These are phyloP conservation scores for Cladobotryum protrusum DNA, from an alignment of 2,329 filamentous ascomycete genomes.

Conservation along the genomic window DNA sequence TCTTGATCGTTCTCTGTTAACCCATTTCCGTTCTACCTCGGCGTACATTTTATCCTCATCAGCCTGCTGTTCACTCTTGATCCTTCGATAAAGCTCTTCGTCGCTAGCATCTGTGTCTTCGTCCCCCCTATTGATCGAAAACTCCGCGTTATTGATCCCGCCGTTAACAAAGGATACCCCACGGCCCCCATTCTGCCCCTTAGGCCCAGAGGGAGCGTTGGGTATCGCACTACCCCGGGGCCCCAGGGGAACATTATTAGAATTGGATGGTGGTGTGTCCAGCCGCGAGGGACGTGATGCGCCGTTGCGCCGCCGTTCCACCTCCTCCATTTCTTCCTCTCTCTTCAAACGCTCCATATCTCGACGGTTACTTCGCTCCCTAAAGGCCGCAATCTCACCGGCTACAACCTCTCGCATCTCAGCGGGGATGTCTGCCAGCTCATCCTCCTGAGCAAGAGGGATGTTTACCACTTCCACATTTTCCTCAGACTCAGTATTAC, in stretches of 20 bases:
- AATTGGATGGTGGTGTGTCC: slow-evolving; percentile 64
- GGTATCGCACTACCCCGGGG: slow-evolving; percentile 45
- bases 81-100: slow-evolving; percentile 71
- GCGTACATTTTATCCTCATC: slow-evolving; percentile 76
- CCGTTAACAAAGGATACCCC: slow-evolving; percentile 75
- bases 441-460: slow-evolving; percentile 79
- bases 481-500: slow-evolving; percentile 54
- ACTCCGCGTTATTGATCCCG: slow-evolving; percentile 55
- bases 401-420: slow-evolving; percentile 96
- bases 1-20: slow-evolving; percentile 78
- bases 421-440: slow-evolving; percentile 87
- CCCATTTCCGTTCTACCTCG: slow-evolving; percentile 84
- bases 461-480: slow-evolving; percentile 86
- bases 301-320: slow-evolving; percentile 70
- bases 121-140: slow-evolving; percentile 61
- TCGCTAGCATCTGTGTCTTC: slow-evolving; percentile 86
- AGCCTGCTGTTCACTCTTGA: slow-evolving; percentile 61
- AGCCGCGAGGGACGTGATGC: slow-evolving; percentile 57
- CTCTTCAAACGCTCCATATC: slow-evolving; percentile 81
- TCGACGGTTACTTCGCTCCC: slow-evolving; percentile 80
- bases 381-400: slow-evolving; percentile 87
- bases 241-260: slow-evolving; percentile 45
- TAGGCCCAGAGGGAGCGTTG: slow-evolving; percentile 65
- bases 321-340: slow-evolving; percentile 88
- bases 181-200: slow-evolving; percentile 59